Evolutionary conservation across 495 filamentous ascomycete species (phyloP).

Genomic region (Aspergillus coremiiformis): DNA sequence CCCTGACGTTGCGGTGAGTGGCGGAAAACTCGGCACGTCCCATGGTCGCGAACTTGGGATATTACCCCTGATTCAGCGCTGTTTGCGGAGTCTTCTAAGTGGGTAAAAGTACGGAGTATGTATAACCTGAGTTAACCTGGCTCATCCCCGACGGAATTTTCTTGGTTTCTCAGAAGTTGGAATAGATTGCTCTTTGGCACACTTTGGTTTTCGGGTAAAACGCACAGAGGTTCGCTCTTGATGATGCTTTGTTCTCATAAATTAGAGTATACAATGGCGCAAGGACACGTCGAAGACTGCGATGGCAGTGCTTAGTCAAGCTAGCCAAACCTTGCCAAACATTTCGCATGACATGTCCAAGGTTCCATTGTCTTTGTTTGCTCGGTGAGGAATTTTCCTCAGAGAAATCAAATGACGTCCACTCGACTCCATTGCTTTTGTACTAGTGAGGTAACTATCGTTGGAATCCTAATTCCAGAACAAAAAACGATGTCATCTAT

Average conservation of each 20-base stretch:
- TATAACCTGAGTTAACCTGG: not conserved
- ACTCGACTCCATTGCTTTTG: not conserved
- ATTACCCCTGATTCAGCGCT: constrained; percentile 10
- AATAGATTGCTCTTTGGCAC: not conserved
- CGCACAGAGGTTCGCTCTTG: too few species aligned
- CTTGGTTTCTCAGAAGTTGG: not conserved
- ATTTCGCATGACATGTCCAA: not conserved
- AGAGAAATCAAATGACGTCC: not conserved
- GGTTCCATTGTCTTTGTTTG: not conserved
- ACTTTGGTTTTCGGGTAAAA: not conserved
- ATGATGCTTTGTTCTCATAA: not conserved
- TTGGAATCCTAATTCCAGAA: not conserved
- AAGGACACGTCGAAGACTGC: not conserved
- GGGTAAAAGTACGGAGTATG: too few species aligned
- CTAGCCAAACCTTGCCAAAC: not conserved
- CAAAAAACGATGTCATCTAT: not conserved
- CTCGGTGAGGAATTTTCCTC: not conserved
- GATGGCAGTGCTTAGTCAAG: not conserved
- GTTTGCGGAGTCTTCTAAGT: constrained; percentile 2
- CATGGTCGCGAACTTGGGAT: constrained; percentile 11
- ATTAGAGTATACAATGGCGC: not conserved
- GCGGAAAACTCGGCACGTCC: constrained; percentile 21
- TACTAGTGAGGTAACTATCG: not conserved
- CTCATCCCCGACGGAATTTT: not conserved
- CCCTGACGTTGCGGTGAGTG: constrained; percentile 7